Base-by-base conservation (phyloP, 345 rosid genomes). In the Populus tremula region DNA sequence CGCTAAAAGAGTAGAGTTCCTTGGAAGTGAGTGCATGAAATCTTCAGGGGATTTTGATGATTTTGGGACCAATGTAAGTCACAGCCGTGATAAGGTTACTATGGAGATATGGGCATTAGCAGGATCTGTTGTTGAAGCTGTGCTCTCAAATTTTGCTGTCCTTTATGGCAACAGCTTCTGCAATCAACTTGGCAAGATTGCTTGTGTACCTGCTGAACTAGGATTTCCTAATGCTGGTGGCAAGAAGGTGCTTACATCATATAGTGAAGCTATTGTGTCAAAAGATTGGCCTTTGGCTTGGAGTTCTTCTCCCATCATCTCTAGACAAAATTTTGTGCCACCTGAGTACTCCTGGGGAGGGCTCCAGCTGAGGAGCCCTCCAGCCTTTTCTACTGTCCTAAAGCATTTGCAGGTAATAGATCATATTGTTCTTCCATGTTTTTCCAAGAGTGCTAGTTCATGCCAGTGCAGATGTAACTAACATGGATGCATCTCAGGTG, bases 211-310 rank as follows among this genome's bases (percentile, higher is more conserved):
- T 78, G 93, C 97, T 80, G 97, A 92, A 84, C 79, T 87, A 70
- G 98, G 98, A 70, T 87, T 91, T 78, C 97, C 95, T 29, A 87
- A 87, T 84, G 83, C 84, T 72, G 89, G 87, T 78, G 91, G 92
- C 82, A 94, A 83, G 85, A 90, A 92, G 86, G 90, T 91, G 79
- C 96, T 94, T 81, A 84, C 97, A 73, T 86, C 97, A 70, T 94
- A 91, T 74, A 87, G 85, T 77, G 89, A 92, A 81, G 96, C 91
- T 69, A 85, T 94, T 81, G 77, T 94, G 69, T 82, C 85, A 71
- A 88, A 89, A 78, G 96, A 94, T 84, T 94, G 98, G 97, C 97
- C 98, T 84, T 86, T 94, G 75, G 93, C 93, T 79, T 94, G 98
- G 98, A 94, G 94, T 77, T 88, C 86, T 73, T 84, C 88, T 82